Evolutionary conservation across 225 moss, liverwort and hornwort genomes (phyloP), one percentile per base, ranked within the genome.

Genomic region (Straminergon stramineum): DNA sequence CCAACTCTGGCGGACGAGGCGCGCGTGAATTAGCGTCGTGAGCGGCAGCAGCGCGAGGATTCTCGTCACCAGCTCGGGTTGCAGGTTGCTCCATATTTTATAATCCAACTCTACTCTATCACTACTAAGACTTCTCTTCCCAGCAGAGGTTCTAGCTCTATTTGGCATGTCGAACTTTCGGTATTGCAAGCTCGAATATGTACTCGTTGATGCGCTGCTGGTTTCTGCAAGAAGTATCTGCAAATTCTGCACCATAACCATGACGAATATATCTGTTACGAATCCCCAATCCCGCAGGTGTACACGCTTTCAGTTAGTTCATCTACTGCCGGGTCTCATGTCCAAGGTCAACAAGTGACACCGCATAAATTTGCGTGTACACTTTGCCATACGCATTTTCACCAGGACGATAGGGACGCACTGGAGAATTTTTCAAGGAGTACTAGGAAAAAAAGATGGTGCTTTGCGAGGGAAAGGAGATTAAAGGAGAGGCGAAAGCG

Each of bases 11-110:
- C 74, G 69, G 48, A 92, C 75, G 35, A 92, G 89, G 15, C 82
- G 74, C n/a, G 90, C 89, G 88, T 92, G 91, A 57, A 92, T 83
- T 48, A 93, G 90, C 45, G 89, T 66, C 8, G 87, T 91, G 56
- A 95, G 89, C 63, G 93, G 94, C 22, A 94, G 88, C 82, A 89
- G 88, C 51, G 93, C 90, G 34, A 94, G 91, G 32, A 92, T 89
- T 85, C 90, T 87, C 35, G 90, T 83, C 69, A 91, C 84, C 51
- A 94, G 86, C 70, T 94, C 94, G 35, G 93, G 81, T 71, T 75
- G 90, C 79, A 94, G 71, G 28, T 86, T 89, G 86, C 88, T 75
- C 94, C 94, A 94, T 79, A 88, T 81, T 76, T 75, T 51, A 39
- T 15, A n/a, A 79, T 94, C 94, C 80, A 93, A 83, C 58, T 84